A percentile compares a stretch with the other conserved stretches of the same genome.
Evolutionary conservation across 306 rosid species (phyloP).

Genomic region (Quercus parvula): DNA sequence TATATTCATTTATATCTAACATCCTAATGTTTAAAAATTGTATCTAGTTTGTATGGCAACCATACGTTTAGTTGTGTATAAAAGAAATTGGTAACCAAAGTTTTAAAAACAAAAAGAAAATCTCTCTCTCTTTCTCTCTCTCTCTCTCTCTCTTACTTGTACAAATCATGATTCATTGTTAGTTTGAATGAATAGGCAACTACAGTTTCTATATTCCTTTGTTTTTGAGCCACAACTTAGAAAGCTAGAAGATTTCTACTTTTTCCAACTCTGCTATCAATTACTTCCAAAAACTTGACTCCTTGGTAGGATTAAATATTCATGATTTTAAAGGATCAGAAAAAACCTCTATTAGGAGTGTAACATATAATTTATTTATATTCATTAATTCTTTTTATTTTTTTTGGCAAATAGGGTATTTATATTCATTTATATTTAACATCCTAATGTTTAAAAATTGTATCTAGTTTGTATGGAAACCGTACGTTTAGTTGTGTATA

Average conservation of each 20-base stretch:
- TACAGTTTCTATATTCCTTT: background rate
- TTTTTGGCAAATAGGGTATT: background rate
- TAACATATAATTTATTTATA: background rate
- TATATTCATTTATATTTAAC: background rate
- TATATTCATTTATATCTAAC: background rate
- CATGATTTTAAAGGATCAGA: background rate
- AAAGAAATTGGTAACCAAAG: too few relatives aligned
- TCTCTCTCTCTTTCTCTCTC: too few relatives aligned
- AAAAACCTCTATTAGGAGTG: background rate
- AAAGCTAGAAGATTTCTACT: background rate
- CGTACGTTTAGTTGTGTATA: too few relatives aligned
- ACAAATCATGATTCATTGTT: background rate
- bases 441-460: too few relatives aligned
- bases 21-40: too few relatives aligned
- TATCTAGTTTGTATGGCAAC: too few relatives aligned
- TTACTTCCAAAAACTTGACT: background rate
- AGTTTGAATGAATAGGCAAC: background rate
- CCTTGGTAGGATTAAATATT: background rate
- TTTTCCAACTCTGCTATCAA: background rate
- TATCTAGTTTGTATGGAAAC: too few relatives aligned
- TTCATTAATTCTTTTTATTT: background rate
- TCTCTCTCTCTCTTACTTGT: too few relatives aligned
- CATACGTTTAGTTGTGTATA: too few relatives aligned
- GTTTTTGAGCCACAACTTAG: background rate
- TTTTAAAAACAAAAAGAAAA: too few relatives aligned